phyloP scores from a whole-genome alignment of 2,329 filamentous ascomycete species.

The Paecilomyces sp. region DNA sequence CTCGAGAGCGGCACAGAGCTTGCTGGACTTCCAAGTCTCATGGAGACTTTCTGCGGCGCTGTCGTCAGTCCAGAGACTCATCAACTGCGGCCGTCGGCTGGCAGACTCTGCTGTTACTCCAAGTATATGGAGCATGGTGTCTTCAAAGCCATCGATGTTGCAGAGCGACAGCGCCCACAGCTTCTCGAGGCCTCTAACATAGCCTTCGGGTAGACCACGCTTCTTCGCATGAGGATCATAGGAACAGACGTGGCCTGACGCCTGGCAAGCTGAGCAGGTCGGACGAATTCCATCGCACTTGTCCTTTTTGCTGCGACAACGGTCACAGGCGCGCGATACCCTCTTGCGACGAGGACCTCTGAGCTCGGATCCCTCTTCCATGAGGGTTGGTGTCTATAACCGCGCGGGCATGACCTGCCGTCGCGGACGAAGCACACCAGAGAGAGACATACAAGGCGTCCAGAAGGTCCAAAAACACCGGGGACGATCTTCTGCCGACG shows the following conservation, averaged over 20 bases:
- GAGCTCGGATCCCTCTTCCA: slow-evolving; percentile 31
- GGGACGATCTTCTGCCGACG: too few relatives aligned
- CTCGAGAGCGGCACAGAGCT: slow-evolving; percentile 31
- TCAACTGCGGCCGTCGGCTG: slow-evolving; percentile 23
- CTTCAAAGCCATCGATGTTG: slow-evolving; percentile 39
- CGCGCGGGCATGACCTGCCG: slow-evolving; percentile 18
- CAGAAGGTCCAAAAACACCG: too few relatives aligned
- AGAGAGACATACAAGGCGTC: neutral
- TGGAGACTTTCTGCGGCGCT: slow-evolving; percentile 35
- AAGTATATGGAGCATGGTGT: slow-evolving; percentile 31
- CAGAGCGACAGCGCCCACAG: slow-evolving; percentile 38
- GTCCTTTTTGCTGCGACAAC: slow-evolving; percentile 40
- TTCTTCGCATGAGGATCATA: slow-evolving; percentile 40
- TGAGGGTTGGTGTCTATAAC: slow-evolving; percentile 18
- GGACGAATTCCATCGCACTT: slow-evolving; percentile 40
- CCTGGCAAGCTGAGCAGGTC: slow-evolving; percentile 35
- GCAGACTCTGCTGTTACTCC: slow-evolving; percentile 26
- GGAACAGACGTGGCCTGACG: slow-evolving; percentile 32
- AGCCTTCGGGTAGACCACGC: slow-evolving; percentile 39
- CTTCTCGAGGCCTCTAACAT: slow-evolving; percentile 41
- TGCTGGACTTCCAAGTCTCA: slow-evolving; percentile 38
- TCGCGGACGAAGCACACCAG: neutral
- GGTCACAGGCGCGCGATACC: slow-evolving; percentile 39
- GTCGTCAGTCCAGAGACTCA: slow-evolving; percentile 34
- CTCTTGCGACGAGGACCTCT: slow-evolving; percentile 36